Percentiles rank a stretch among this genome's conserved stretches.
These are phyloP conservation scores for Tricholoma saponaceum DNA, from an alignment of 768 basidiomycete genomes.

Conservation along the genomic window DNA sequence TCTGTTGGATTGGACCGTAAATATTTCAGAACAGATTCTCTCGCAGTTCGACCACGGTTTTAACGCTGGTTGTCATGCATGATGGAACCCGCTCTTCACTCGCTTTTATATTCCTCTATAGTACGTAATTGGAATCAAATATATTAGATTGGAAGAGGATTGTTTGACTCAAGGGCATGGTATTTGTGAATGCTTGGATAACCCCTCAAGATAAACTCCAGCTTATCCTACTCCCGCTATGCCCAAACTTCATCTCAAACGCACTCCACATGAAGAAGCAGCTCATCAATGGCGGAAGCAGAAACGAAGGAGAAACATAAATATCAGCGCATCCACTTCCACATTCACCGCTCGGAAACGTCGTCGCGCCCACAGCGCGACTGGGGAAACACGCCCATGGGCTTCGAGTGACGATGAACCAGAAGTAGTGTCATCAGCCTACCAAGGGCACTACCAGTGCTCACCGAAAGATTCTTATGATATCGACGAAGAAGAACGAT, in stretches of 20 bases:
- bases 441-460: constrained; percentile 5
- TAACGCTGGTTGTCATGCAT: too few species aligned
- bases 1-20: too few species aligned
- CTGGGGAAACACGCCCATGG: constrained; percentile 38
- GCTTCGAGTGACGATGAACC: constrained; percentile 42
- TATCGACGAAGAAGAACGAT: constrained; percentile 54
- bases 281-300: constrained; percentile 37
- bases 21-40: too few species aligned
- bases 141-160: too few species aligned
- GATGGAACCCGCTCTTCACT: too few species aligned
- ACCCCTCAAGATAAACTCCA: too few species aligned
- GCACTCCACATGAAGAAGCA: constrained; percentile 56
- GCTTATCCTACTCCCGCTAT: constrained; percentile 14
- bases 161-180: too few species aligned
- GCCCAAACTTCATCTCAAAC: constrained; percentile 59
- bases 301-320: constrained; percentile 28
- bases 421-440: constrained; percentile 12
- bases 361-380: constrained; percentile 23
- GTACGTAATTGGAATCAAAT: too few species aligned
- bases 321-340: constrained; percentile 9
- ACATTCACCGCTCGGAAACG: constrained; percentile 6
- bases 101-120: too few species aligned
- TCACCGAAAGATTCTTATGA: constrained; percentile 20
- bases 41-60: too few species aligned
- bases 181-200: too few species aligned